Base-by-base conservation (phyloP, 2,329 filamentous ascomycete genomes). In the Xylariaceae sp. region DNA sequence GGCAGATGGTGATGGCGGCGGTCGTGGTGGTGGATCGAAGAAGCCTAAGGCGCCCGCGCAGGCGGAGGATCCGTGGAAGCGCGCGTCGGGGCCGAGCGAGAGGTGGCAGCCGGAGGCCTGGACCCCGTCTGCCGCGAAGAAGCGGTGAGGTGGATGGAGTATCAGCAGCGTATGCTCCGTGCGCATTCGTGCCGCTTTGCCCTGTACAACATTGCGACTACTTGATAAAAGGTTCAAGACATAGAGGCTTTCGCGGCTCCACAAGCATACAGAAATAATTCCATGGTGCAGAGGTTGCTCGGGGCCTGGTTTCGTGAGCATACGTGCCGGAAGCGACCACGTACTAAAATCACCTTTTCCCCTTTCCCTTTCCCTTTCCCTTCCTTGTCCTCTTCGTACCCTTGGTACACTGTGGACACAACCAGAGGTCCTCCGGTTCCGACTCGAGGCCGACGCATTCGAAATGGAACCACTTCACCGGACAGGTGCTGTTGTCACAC, bases 41-140 rank as follows among this genome's bases (percentile, higher is more conserved):
- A 14, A 33, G 25, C 21, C 34, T 19, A 24, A 17, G 15, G 22
- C 38, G 11, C 34, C 39, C 11, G 40, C 36, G 3, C 45, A 59
- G 2, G 40, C 36, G 3, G 46, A 59, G 2, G 67, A 80, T 50
- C 77, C 78, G 3, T 83, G 78, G 77, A 70, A 70, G 19, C 67
- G 64, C 42, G 64, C 56, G n/a, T 62, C 61, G n/a, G 68, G 65
- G 0, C 74, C 77, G 0, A 67, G 77, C 34, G 77, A 83, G 52
- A 64, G 59, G n/a, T 84, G 78, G 77, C 76, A 83, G 55, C 81
- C 81, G 0, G 52, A 72, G 30, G 60, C 75, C 3, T 85, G 80
- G 80, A 61, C 55, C 5, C 75, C 75, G 4, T 56, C 63, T n/a
- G 36, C 51, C 15, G 31, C 46, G 8, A 52, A 54, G 19, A 63